Percentiles rank a stretch among this genome's conserved stretches.
phyloP scores from a whole-genome alignment of 495 filamentous ascomycete genomes.

The Aspergillus panamensis region DNA sequence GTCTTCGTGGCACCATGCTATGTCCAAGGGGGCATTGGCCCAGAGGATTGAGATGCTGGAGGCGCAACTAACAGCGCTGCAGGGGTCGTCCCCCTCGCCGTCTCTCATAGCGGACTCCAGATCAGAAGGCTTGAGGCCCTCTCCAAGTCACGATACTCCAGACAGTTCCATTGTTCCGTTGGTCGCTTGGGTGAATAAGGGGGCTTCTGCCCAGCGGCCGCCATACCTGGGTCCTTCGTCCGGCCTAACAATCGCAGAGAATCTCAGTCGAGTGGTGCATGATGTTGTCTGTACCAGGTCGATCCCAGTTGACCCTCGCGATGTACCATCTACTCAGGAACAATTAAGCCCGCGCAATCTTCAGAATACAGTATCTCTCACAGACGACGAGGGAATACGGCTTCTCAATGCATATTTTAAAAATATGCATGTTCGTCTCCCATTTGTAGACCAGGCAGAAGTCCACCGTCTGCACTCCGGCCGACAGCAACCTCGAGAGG shows the following conservation, averaged over 20 bases:
- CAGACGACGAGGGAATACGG: conserved; percentile 27
- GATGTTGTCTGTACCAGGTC: conserved; percentile 32
- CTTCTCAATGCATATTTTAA: conserved; percentile 39
- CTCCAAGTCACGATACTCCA: no score
- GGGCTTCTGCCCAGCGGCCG: background rate
- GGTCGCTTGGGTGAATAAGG: conserved; percentile 29
- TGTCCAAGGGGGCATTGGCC: conserved; percentile 24
- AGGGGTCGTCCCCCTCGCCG: background rate
- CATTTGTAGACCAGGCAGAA: conserved; percentile 35
- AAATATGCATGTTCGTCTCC: conserved; percentile 33
- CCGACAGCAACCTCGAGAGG: conserved; percentile 14
- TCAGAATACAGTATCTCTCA: conserved; percentile 26
- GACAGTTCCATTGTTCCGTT: conserved; percentile 25
- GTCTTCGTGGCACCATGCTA: conserved; percentile 27
- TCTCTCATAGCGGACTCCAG: background rate
- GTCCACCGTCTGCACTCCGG: conserved; percentile 33
- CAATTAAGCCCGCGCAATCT: conserved; percentile 17
- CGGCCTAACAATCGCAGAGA: conserved; percentile 32
- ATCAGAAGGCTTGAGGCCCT: background rate
- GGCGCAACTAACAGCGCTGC: conserved; percentile 13
- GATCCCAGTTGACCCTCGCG: conserved; percentile 25
- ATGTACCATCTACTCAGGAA: conserved; percentile 11
- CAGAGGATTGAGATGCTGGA: conserved; percentile 25
- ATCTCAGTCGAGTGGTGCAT: conserved; percentile 34
- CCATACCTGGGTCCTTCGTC: conserved; percentile 38